Conservation (phyloP, 306 rosid genomes). For the Acacia acuminata region DNA sequence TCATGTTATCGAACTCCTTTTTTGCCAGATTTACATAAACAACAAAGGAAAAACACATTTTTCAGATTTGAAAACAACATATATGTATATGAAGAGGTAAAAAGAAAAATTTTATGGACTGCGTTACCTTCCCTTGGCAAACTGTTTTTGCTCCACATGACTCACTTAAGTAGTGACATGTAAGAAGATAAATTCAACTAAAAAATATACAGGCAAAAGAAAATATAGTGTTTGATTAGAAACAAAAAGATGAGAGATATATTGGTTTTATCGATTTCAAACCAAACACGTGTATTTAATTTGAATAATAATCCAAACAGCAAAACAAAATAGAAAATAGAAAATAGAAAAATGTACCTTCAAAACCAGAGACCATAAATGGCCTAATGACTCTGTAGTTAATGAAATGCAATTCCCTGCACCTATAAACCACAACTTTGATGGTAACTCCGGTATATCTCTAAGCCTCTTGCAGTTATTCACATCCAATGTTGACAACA, state of each 20-base stretch:
- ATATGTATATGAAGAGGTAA: no score
- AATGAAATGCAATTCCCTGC: background rate
- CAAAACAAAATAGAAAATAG: no score
- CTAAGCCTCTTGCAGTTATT: background rate
- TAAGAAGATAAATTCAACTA: background rate
- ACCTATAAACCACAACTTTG: background rate
- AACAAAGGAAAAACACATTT: background rate
- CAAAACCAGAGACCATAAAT: slow-evolving; percentile 31
- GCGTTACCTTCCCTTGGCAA: no score
- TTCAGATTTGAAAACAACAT: no score
- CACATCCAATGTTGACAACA: background rate
- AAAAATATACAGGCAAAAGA: no score
- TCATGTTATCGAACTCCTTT: background rate
- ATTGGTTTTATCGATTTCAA: no score
- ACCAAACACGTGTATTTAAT: background rate
- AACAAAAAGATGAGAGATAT: no score
- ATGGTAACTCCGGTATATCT: slow-evolving; percentile 24
- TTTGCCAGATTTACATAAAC: background rate
- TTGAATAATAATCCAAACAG: background rate
- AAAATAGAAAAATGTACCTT: background rate
- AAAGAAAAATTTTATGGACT: no score
- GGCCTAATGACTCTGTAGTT: background rate
- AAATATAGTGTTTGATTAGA: no score
- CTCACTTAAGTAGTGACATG: background rate
- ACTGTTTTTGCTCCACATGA: background rate